phyloP scores from a whole-genome alignment of 768 basidiomycete species.

The Tubosaeta sp. region DNA sequence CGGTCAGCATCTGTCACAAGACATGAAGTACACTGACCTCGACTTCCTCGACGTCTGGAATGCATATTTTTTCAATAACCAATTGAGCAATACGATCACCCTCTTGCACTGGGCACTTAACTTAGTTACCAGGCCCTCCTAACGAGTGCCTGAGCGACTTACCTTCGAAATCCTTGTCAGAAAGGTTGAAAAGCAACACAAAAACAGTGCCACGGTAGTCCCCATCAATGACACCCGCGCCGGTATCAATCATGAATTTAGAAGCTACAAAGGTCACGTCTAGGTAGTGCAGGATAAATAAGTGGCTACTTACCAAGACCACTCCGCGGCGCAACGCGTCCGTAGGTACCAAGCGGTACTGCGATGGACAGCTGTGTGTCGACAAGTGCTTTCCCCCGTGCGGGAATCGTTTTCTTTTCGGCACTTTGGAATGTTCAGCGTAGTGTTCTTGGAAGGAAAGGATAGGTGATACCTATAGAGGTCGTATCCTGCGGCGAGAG shows the following conservation, averaged over 20 bases:
- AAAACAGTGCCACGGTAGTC: slow-evolving; percentile 93
- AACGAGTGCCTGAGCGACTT: slow-evolving; percentile 1
- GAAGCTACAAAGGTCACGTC: slow-evolving; percentile 53
- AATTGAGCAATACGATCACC: slow-evolving; percentile 97
- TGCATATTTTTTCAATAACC: slow-evolving; percentile 86
- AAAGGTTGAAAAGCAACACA: slow-evolving; percentile 89
- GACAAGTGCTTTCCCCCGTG: slow-evolving; percentile 85
- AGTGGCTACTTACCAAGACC: slow-evolving; percentile 70
- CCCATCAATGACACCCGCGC: slow-evolving; percentile 95
- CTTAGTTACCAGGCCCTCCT: not conserved
- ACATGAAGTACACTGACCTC: slow-evolving; percentile 42
- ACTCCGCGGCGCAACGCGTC: slow-evolving; percentile 92
- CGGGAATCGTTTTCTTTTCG: slow-evolving; percentile 78
- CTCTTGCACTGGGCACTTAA: slow-evolving; percentile 59
- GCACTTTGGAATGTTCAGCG: slow-evolving; percentile 48
- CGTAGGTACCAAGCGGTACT: slow-evolving; percentile 90
- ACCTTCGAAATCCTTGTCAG: slow-evolving; percentile 88
- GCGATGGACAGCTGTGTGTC: slow-evolving; percentile 92
- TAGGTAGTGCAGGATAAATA: not conserved
- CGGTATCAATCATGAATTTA: slow-evolving; percentile 97
- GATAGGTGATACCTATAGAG: slow-evolving; percentile 65
- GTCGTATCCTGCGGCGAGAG: slow-evolving; percentile 91
- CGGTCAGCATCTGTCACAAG: not conserved
- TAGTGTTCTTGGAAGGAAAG: not conserved
- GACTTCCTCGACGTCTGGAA: slow-evolving; percentile 83